Conservation (phyloP, 1,284 basidiomycete species). For the Tilletia setariae region DNA sequence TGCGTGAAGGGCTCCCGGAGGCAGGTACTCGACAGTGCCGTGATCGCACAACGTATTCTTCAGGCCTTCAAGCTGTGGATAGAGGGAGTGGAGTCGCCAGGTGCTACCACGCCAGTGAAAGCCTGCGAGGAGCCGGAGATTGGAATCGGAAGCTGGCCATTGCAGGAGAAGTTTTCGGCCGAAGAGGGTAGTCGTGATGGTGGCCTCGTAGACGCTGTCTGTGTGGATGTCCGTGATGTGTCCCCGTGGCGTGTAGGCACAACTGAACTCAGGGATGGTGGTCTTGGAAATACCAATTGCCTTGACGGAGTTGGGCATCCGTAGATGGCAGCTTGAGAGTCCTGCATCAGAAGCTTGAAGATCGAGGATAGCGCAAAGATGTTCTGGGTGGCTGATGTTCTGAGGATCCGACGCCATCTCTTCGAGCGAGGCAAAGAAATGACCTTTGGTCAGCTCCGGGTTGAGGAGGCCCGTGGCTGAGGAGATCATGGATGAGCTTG, state of each 20-base stretch:
- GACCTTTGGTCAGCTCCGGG: neutral
- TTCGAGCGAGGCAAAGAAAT: neutral
- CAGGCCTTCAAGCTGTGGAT: neutral
- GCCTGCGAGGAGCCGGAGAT: neutral
- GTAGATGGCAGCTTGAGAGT: neutral
- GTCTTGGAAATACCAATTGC: neutral
- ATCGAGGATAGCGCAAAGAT: neutral
- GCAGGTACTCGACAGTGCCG: neutral
- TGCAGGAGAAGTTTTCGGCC: neutral
- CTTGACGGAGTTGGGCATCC: neutral
- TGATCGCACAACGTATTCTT: conserved; percentile 2
- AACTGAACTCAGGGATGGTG: neutral
- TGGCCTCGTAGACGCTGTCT: conserved; percentile 11
- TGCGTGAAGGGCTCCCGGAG: neutral
- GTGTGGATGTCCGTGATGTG: conserved; percentile 7
- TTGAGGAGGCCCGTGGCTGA: neutral
- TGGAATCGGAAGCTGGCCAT: neutral
- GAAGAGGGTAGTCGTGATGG: conserved; percentile 6
- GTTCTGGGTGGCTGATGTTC: neutral
- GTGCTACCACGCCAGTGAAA: neutral
- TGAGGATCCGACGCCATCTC: neutral
- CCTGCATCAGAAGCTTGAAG: neutral
- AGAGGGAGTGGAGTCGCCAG: neutral
- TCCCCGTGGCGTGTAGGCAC: neutral
- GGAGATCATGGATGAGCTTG: neutral